Percentiles rank a stretch among this genome's conserved stretches.
Conservation (phyloP, 177 flowering plant genomes). For the Tripterygium wilfordii region DNA sequence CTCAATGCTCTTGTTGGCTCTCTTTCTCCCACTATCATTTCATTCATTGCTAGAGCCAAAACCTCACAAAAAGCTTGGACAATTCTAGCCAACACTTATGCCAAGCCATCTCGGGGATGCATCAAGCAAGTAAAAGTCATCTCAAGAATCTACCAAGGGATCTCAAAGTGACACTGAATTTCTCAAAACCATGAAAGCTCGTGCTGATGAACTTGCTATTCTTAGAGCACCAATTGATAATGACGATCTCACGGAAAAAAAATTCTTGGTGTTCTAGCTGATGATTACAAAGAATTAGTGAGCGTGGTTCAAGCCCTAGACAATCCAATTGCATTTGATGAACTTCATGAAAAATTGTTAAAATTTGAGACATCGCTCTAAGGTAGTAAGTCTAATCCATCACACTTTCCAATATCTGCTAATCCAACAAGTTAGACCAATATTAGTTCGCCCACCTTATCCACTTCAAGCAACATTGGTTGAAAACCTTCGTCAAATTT, state of each 20-base stretch:
- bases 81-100: not conserved
- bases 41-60: no score
- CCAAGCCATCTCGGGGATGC: not conserved
- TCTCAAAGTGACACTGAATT: not conserved
- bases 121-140: not conserved
- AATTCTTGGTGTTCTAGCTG: not conserved
- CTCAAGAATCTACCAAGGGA: not conserved
- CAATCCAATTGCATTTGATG: not conserved
- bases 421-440: no score
- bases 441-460: no score
- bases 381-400: no score
- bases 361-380: no score
- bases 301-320: no score
- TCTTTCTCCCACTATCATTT: no score
- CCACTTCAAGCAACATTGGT: no score
- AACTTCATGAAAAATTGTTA: slow-evolving; percentile 1
- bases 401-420: no score
- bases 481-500: no score
- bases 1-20: no score
- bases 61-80: no score
- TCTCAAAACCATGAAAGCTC: not conserved
- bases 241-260: not conserved
- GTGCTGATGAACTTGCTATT: not conserved
- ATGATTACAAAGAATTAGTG: not conserved
- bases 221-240: not conserved